phyloP scores from a whole-genome alignment of 139 green algal genomes.

The Yamagishiella unicocca region DNA sequence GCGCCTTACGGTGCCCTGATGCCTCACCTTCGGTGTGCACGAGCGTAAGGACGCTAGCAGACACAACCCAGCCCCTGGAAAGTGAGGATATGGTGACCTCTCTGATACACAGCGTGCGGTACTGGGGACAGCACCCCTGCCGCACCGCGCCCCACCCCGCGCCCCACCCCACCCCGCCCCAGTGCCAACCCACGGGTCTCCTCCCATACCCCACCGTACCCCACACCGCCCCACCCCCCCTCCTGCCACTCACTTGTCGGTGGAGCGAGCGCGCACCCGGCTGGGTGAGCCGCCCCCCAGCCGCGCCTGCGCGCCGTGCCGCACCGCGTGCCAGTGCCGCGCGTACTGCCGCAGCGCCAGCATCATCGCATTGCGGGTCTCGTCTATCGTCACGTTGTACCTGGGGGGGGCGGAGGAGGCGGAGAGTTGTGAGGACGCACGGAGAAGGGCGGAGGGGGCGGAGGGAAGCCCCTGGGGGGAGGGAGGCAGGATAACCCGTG shows the following conservation, averaged over 20 bases:
- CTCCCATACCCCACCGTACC: neutral
- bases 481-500: no score
- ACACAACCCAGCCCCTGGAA: no score
- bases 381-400: conserved; percentile 1
- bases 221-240: neutral
- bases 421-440: neutral
- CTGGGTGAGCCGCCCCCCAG: neutral
- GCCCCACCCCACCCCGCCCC: neutral
- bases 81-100: no score
- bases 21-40: no score
- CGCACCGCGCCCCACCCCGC: no score
- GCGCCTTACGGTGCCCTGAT: no score
- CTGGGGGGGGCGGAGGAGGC: neutral
- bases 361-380: conserved; percentile 37
- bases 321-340: conserved; percentile 31
- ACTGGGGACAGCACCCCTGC: no score
- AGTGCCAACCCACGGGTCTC: neutral
- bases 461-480: no score
- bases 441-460: neutral
- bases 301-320: neutral
- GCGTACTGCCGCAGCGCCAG: conserved; percentile 42
- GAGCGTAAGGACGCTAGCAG: no score
- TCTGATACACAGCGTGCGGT: no score
- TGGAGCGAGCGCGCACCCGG: neutral
- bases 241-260: neutral